These are phyloP conservation scores for Globisporangium yorkense DNA, from an alignment of 352 stramenopile species.

Conservation along the genomic window DNA sequence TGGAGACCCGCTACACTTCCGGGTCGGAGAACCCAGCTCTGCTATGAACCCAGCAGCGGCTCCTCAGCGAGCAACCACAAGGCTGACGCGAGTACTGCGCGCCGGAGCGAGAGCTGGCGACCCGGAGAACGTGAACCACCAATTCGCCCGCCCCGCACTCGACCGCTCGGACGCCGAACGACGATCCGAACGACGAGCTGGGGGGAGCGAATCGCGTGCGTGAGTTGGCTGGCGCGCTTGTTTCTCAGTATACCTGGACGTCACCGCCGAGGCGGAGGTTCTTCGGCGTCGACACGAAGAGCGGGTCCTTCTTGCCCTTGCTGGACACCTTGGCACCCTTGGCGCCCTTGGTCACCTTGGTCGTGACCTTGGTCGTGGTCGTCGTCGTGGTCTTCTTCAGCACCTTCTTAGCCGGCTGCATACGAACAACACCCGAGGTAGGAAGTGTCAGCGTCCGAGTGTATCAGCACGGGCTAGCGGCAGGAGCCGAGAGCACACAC, in stretches of 20 bases:
- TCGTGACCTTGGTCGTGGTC: constrained; percentile 53
- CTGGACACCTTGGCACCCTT: constrained; percentile 53
- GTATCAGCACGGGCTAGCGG: too few species aligned
- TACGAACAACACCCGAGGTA: not conserved
- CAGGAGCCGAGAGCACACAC: constrained; percentile 3
- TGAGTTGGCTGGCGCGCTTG: constrained; percentile 5
- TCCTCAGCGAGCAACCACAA: not conserved
- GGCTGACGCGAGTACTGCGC: constrained; percentile 1
- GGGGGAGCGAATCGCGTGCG: constrained; percentile 4
- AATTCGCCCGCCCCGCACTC: not conserved
- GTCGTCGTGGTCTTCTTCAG: constrained; percentile 68
- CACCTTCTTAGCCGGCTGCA: constrained; percentile 80
- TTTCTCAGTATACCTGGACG: constrained; percentile 85
- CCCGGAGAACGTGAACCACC: constrained; percentile 18
- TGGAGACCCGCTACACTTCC: constrained; percentile 82
- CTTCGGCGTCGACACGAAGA: constrained; percentile 93
- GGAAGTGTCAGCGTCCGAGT: too few species aligned
- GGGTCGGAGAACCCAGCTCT: constrained; percentile 3
- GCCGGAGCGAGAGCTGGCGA: constrained; percentile 1
- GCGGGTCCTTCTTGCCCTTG: constrained; percentile 87
- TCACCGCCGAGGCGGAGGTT: constrained; percentile 96
- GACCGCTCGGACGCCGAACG: not conserved
- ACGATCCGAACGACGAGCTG: not conserved
- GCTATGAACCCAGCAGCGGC: not conserved
- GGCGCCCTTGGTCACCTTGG: constrained; percentile 60